Evolutionary conservation across 495 filamentous ascomycete genomes (phyloP), one percentile per base, ranked within the genome.

Genomic region (Hyaloscypha bicolor): DNA sequence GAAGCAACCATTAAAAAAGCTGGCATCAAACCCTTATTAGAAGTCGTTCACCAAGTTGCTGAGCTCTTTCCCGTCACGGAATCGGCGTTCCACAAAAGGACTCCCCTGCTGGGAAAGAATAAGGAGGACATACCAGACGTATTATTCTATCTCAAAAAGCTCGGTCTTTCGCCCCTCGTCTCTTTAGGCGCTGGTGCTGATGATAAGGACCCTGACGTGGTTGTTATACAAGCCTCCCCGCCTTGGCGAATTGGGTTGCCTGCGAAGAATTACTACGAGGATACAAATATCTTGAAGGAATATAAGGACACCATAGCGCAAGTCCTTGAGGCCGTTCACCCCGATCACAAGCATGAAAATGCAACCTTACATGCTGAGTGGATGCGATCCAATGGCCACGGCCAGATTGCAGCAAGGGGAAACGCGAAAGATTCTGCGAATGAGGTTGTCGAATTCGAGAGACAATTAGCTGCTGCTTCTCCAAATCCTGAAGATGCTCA

Each of bases 191-290:
- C 82, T 65, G 80, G 81, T 62, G 86, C 87, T 63, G 81, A 86
- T 74, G 87, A 90, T 72, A 86, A 86, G 75, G 83, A 90, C 71
- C 89, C 88, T 32, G 86, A 89, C 72, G 83, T 82, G 60, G 82
- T 88, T 22, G 82, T 82, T n/a, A 80, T 89, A 21, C 79, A 84
- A 64, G 76, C 87, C 22, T 80, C 77, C 8, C 84, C 84, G 19
- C 86, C 85, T 52, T 73, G 75, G 0, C 69, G 75, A 55, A 85
- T 87, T 69, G 85, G 86, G 16, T 81, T 91, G 32, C 86, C 88
- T 25, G 82, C 87, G 2, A 85, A 87, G 63, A 86, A 90, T 69
- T 88, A 87, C 68, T 91, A 90, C 65, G 80, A 86, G 60, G 83
- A 89, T 65, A 79, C 81, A 0, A 72, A 84, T 22, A 76, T 82